Evolutionary conservation across 495 filamentous ascomycete genomes (phyloP), one percentile per base, ranked within the genome.

Genomic region (Corynascus novoguineensis): DNA sequence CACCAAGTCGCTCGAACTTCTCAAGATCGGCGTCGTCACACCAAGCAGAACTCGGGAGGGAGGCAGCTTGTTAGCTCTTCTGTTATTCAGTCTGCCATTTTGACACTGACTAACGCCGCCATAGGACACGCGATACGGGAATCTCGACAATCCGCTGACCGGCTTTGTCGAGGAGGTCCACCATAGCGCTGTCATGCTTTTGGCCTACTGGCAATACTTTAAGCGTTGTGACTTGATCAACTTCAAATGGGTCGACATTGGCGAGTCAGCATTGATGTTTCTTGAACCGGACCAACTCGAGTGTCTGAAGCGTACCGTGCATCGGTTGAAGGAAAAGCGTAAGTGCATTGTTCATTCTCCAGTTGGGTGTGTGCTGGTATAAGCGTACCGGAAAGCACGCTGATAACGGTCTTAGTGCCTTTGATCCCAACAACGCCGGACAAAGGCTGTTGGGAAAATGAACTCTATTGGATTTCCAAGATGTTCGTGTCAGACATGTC

Each of bases 121-220:
- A 3, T n/a, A 69, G 64, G 64, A 67, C 38, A 65, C 66, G 0
- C 55, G 65, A 12, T 70, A 68, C 46, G 68, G 66, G 14, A 37
- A 55, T 6, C 41, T 53, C 14, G 17, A 49, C 1, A 10, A 52
- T 35, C 52, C 64, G n/a, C 53, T 62, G 0, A 67, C 64, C 0
- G 12, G 17, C 0, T 64, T 60, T 28, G 59, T 70, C 12, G 64
- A 68, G 35, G 58, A 68, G 5, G 19, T 70, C 0, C 68, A 70
- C 7, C 32, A 56, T 12, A 40, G 62, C n/a, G 63, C 55, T 3
- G 61, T 42, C n/a, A 53, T 59, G 32, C 55, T 70, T 14, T 50
- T 70, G 25, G 56, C 57, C 2, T 40, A 69, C 31, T 70, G 68
- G 68, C 58, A 59, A 3, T 70, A 69, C 46, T 70, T 59, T 48